Base-by-base conservation (phyloP, 108 stramenopile genomes). In the Fragilariopsis cylindrus region DNA sequence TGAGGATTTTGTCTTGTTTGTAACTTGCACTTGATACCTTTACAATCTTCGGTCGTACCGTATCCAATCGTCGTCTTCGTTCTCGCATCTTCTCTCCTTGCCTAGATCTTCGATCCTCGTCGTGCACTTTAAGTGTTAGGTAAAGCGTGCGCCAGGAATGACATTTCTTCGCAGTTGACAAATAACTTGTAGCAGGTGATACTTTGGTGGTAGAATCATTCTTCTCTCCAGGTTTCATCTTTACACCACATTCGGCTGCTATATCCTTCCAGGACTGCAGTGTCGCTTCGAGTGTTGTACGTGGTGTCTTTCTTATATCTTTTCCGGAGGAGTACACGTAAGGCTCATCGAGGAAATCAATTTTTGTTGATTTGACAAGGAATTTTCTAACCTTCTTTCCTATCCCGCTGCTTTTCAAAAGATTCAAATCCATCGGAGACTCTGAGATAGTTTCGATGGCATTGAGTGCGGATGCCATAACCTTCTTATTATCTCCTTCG, bases 11-110 rank as follows among this genome's bases (percentile, higher is more conserved):
- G 13, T 82, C 57, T 48, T 82, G 82, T 75, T 56, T 71, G 5
- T 68, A 42, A 50, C 42, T 76, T 4, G 86, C 75, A 45, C 70
- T 80, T 64, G 79, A 73, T 4, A 88, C 87, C 67, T 88, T 85
- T 54, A 85, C 85, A 54, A 89, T 85, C 56, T 87, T 82, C 55
- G 84, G 88, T 46, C 85, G 85, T 18, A 79, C 83, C 11, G 58
- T 69, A 60, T 75, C 66, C 44, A 87, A 63, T 40, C 60, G 70
- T 63, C 85, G 49, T 21, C 88, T 67, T 11, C 70, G 74, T 70
- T 82, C 76, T 70, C 88, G 60, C 85, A 89, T 85, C 19, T 63
- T 71, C 43, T 80, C 77, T 48, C 85, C 88, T 41, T 83, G 85
- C 49, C 71, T 75, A 11, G 66, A 71, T n/a, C 64, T 48, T 42